Evolutionary conservation across 495 filamentous ascomycete species (phyloP), one percentile per base, ranked within the genome.

Genomic region (Penicillium argentinense): DNA sequence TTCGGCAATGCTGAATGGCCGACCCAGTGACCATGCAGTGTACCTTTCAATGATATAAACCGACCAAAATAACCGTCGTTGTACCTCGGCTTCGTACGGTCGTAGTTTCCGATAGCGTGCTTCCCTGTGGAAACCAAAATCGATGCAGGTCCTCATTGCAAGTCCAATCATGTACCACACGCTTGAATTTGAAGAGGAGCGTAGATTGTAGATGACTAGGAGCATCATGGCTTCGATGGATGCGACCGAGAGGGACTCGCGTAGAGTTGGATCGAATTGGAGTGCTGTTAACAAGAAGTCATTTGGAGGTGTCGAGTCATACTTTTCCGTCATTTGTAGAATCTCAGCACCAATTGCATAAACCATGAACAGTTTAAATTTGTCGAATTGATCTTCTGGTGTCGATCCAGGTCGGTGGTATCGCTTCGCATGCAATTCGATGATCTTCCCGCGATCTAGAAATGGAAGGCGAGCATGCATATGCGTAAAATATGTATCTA

Each of bases 81-180:
- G 65, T 28, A 57, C 34, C 38, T 73, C 56, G 0, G 60, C 59
- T 14, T 67, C 65, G 34, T 64, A 54, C 27, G 37, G 54, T 22
- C 41, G 49, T 48, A 56, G 54, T 53, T 26, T 44, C 47, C 48
- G 39, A 30, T 62, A 56, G 5, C 54, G 46, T 0, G 39, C 5
- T 42, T 68, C 62, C 17, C 67, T 37, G 30, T 72, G 70, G 7
- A 75, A 42, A 4, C 70, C 72, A 13, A 73, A 51, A 41, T 73
- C 68, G 5, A 73, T 57, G 28, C 67, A 71, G 0, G 64, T 73
- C 13, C 69, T 49, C 69, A 72, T 72, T 4, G 67, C 72, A 13
- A 70, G 46, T 0, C 70, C 70, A 26, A 71, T 68, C 60, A 71
- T 68, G 23, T 75, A 72, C 72, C 72, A 75, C 6, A 72, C 55